phyloP scores from a whole-genome alignment of 441 rosid genomes.

The Hura crepitans region DNA sequence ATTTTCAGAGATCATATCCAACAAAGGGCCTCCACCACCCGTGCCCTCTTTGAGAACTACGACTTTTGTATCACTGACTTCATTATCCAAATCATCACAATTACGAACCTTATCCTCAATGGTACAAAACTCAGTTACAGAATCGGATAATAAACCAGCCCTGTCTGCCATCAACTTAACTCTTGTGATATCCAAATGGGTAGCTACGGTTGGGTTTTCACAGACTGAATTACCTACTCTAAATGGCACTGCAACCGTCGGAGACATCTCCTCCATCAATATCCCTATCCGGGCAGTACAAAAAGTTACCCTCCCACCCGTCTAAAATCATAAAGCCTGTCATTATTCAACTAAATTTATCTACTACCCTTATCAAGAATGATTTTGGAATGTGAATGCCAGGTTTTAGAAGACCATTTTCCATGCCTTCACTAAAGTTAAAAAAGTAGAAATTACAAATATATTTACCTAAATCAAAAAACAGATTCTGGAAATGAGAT shows the following conservation, averaged over 20 bases:
- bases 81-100: constrained; percentile 35
- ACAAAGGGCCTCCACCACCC: constrained; percentile 27
- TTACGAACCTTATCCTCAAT: constrained; percentile 35
- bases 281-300: constrained; percentile 40
- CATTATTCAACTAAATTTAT: constrained; percentile 46
- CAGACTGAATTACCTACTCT: constrained; percentile 48
- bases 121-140: constrained; percentile 38
- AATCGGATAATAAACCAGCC: constrained; percentile 38
- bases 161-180: constrained; percentile 39
- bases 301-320: constrained; percentile 41
- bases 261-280: constrained; percentile 65
- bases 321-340: constrained; percentile 39
- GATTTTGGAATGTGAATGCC: constrained; percentile 33
- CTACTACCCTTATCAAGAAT: constrained; percentile 33
- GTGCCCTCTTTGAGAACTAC: constrained; percentile 27
- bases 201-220: constrained; percentile 37
- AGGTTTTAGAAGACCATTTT: constrained; percentile 33
- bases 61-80: constrained; percentile 30
- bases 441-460: neutral
- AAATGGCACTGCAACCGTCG: constrained; percentile 46
- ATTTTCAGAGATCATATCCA: constrained; percentile 40
- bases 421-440: constrained; percentile 34
- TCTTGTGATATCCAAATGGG: constrained; percentile 36
- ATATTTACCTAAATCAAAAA: constrained; percentile 15
- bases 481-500: constrained; percentile 29